phyloP scores from a whole-genome alignment of 1,284 basidiomycete genomes.

The Moesziomyces antarcticus region DNA sequence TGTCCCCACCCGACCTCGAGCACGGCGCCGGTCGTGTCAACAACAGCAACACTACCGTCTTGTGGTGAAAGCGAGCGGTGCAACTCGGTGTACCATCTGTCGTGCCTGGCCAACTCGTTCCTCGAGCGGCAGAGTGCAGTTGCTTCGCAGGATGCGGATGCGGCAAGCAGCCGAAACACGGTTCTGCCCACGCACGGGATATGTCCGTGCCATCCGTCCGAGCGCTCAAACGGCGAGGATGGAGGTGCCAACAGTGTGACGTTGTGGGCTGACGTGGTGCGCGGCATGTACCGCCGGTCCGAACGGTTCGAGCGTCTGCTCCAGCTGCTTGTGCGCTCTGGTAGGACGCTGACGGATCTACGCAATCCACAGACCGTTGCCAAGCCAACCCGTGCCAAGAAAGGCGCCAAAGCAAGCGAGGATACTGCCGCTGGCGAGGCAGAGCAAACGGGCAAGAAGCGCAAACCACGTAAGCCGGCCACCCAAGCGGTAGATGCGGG shows the following conservation, averaged over 20 bases:
- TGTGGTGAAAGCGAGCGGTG: slow-evolving; percentile 66
- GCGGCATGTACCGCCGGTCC: slow-evolving; percentile 41
- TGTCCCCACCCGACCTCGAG: slow-evolving; percentile 18
- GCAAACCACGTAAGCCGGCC: background rate
- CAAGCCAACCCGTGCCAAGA: slow-evolving; percentile 2
- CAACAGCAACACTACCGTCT: background rate
- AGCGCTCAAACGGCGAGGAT: background rate
- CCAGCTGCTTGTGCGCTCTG: slow-evolving; percentile 20
- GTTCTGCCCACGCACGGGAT: slow-evolving; percentile 47
- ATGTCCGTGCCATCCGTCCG: slow-evolving; percentile 29
- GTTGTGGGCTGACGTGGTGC: slow-evolving; percentile 51
- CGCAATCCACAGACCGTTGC: slow-evolving; percentile 4
- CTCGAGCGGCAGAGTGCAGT: slow-evolving; percentile 60
- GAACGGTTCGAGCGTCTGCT: slow-evolving; percentile 43
- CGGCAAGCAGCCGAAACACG: slow-evolving; percentile 8
- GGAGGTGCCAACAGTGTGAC: background rate
- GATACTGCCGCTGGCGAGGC: background rate
- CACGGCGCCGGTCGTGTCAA: slow-evolving; percentile 2
- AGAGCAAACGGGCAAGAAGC: slow-evolving; percentile 4
- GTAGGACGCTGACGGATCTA: slow-evolving; percentile 18
- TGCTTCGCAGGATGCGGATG: slow-evolving; percentile 8
- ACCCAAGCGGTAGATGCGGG: background rate
- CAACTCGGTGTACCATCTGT: slow-evolving; percentile 75
- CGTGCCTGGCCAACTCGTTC: slow-evolving; percentile 77
- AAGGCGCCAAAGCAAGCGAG: background rate